Base-by-base conservation (phyloP, 495 filamentous ascomycete genomes). In the Penicilliopsis zonata region DNA sequence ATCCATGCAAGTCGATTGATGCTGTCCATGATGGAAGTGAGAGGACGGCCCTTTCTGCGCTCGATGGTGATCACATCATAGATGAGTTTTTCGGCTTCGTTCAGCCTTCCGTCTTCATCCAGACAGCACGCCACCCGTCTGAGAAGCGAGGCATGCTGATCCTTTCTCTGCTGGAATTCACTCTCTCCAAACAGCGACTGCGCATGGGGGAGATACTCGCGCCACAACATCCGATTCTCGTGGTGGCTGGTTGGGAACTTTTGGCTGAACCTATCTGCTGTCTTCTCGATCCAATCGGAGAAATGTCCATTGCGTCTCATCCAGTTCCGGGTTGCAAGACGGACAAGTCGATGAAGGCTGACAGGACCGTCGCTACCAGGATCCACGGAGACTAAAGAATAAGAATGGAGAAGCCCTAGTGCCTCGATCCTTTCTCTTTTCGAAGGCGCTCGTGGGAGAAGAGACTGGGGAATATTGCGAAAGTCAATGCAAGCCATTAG, bases 401-500 rank as follows among this genome's bases (percentile, higher is more conserved):
- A 65, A 0, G 55, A 41, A 9, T 20, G 26, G 2, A 65, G 43
- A 2, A 46, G 13, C 0, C 55, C 55, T 5, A 63, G 43, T 0
- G 57, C 51, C 18, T 55, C 41, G 2, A 35, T 35, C 24, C 41
- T 36, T 15, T 38, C 27, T 21, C 52, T 45, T 3, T 37, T 2
- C 1, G 22, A 20, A 1, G 29, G 1, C 0, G 30, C 12, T 0
- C 8, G 5, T 3, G 43, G 48, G 2, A 58, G 37, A 9, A 57
- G 29, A 0, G 30, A 39, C 2, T 31, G 15, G 4, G 50, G 48
- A 2, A 57, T 44, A 26, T 47, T 34, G 2, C 26, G 29, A 15
- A 44, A 28, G 13, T 63, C 50, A 1, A 74, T 28, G 12, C 57
- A 58, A 3, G 63, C 41, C 43, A 73, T 61, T 33, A 67, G 55